These are phyloP conservation scores for Chenopodium album DNA, from an alignment of 148 eudicot species.

Conservation along the genomic window DNA sequence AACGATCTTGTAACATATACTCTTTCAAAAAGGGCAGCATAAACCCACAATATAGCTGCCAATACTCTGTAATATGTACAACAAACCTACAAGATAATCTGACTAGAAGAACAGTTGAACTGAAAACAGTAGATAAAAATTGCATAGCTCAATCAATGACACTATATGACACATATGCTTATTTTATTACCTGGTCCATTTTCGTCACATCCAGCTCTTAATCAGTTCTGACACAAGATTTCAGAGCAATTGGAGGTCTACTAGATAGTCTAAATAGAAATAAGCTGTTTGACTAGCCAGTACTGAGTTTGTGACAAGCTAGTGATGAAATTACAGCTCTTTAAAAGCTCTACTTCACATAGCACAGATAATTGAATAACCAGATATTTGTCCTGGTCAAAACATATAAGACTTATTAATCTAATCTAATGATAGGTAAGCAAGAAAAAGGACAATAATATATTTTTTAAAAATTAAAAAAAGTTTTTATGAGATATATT, in stretches of 20 bases:
- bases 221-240: background rate
- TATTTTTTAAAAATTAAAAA: no score
- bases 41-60: background rate
- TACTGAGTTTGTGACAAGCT: background rate
- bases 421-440: background rate
- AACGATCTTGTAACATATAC: background rate
- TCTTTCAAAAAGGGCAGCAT: background rate
- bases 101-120: background rate
- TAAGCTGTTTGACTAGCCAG: background rate
- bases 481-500: background rate
- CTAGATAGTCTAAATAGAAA: background rate
- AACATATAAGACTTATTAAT: background rate
- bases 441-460: background rate
- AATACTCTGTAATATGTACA: background rate
- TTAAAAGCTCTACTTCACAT: background rate
- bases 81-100: background rate
- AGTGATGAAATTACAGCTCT: background rate
- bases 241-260: background rate
- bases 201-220: background rate
- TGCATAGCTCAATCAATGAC: constrained; percentile 3
- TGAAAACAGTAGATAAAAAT: background rate
- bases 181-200: background rate
- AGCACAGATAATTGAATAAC: background rate
- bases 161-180: background rate
- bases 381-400: background rate